phyloP scores from a whole-genome alignment of 2,329 filamentous ascomycete species.

The Epichloe hybrida region DNA sequence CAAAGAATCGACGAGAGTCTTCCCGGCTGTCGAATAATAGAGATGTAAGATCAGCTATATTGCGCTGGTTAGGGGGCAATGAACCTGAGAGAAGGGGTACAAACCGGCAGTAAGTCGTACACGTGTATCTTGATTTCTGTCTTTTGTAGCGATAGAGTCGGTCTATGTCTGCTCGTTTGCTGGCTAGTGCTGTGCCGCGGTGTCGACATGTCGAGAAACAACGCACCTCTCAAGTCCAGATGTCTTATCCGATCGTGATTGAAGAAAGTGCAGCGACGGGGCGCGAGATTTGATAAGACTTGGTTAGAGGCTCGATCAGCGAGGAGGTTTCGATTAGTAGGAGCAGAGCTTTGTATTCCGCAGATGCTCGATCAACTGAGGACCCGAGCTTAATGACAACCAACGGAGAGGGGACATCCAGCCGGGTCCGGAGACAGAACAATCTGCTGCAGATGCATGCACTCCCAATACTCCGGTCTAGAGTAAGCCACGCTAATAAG shows the following conservation, averaged over 20 bases:
- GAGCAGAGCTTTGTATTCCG: background rate
- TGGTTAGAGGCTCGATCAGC: background rate
- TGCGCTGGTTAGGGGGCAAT: background rate
- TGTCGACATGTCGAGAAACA: constrained; percentile 13
- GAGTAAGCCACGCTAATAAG: background rate
- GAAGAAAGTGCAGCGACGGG: background rate
- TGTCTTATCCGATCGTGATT: background rate
- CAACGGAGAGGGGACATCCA: background rate
- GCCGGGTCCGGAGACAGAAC: constrained; percentile 1
- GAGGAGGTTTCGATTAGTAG: background rate
- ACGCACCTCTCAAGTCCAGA: background rate
- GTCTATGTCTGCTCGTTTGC: constrained; percentile 36
- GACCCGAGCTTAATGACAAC: background rate
- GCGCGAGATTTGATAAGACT: background rate
- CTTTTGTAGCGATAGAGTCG: constrained; percentile 55
- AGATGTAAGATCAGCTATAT: background rate
- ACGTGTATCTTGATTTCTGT: constrained; percentile 65
- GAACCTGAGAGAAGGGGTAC: constrained; percentile 8
- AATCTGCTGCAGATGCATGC: too few relatives aligned
- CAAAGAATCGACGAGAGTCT: constrained; percentile 64
- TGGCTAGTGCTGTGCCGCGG: constrained; percentile 14
- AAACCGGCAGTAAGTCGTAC: constrained; percentile 62
- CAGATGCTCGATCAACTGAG: background rate
- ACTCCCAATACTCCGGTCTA: too few relatives aligned
- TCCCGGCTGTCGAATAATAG: constrained; percentile 40